These are phyloP conservation scores for Durio zibethinus DNA, from an alignment of 345 rosid genomes.

Conservation along the genomic window DNA sequence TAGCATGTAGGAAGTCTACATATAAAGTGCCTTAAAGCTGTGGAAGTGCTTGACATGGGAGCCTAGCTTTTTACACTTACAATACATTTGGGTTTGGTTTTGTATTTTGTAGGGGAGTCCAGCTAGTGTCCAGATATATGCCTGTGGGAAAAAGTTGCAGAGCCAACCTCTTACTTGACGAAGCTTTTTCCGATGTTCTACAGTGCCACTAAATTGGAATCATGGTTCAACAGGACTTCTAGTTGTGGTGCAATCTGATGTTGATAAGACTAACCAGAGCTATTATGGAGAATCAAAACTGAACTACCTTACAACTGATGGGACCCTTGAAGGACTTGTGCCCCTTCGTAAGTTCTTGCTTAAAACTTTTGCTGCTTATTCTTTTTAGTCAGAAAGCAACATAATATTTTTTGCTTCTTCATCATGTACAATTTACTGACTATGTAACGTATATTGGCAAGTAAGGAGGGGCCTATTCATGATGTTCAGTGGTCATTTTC, in stretches of 20 bases:
- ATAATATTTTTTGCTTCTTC: not conserved
- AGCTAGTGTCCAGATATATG: slow-evolving; percentile 88
- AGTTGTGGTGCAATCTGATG: slow-evolving; percentile 80
- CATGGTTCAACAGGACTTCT: slow-evolving; percentile 82
- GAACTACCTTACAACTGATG: slow-evolving; percentile 81
- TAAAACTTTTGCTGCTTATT: not conserved
- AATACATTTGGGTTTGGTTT: not conserved
- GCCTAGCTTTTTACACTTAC: not conserved
- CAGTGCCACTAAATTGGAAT: slow-evolving; percentile 85
- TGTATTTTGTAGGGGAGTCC: slow-evolving; percentile 63
- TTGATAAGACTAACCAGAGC: slow-evolving; percentile 92
- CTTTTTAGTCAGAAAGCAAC: not conserved
- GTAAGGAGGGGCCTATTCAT: slow-evolving; percentile 95
- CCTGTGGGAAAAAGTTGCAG: slow-evolving; percentile 53
- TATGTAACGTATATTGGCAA: slow-evolving; percentile 39
- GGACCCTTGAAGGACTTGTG: slow-evolving; percentile 79
- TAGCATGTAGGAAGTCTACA: not conserved
- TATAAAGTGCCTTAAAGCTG: not conserved
- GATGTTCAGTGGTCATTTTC: slow-evolving; percentile 96
- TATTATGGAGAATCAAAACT: slow-evolving; percentile 91
- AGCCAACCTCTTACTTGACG: slow-evolving; percentile 72
- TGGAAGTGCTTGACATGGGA: not conserved
- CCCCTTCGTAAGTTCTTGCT: slow-evolving; percentile 64
- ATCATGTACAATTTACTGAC: slow-evolving; percentile 27
- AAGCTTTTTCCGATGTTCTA: slow-evolving; percentile 80